Base-by-base conservation (phyloP, 2,329 filamentous ascomycete species). In the Aspergillus luchuensis region DNA sequence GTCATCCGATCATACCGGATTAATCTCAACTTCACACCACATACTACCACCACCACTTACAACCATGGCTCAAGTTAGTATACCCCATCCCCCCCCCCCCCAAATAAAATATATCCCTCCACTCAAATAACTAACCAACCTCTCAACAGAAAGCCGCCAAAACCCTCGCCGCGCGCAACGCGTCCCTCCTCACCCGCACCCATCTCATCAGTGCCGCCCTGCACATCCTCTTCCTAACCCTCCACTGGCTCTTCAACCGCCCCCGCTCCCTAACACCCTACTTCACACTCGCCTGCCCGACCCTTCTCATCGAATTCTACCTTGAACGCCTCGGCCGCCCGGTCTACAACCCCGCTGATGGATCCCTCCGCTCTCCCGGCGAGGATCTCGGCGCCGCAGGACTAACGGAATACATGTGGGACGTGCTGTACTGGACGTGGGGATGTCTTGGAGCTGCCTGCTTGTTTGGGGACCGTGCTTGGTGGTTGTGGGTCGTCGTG, bases 351-450 rank as follows among this genome's bases (percentile, higher is more conserved):
- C 74, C 87, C 21, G 79, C 80, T 25, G 88, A 86, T 51, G 84
- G 82, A 13, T 83, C 88, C n/a, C 82, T 98, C 63, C 88, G 86
- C 74, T 87, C 84, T 33, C 82, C 91, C 0, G 94, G 95, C 47
- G 93, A 98, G 74, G 95, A 99, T 75, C 85, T 99, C 55, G 87
- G 90, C 56, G 91, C 92, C 8, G 85, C 89, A 36, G 95, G 95
- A 4, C 80, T 99, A 81, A 98, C 94, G 10, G 95, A 97, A 79
- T 98, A 96, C 82, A 91, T 98, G 90, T 99, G 96, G 85, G 95
- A 99, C 79, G 86, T 97, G 53, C 82, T 97, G 56, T 98, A 97
- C 86, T 92, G 96, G 80, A 97, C 92, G 0, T 97, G 93, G 89
- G 88, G 86, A 10, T 90, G 88, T 57, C 81, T 91, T 43, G 78